Conservation (phyloP, 148 eudicot species). For the Fagopyrum tataricum region DNA sequence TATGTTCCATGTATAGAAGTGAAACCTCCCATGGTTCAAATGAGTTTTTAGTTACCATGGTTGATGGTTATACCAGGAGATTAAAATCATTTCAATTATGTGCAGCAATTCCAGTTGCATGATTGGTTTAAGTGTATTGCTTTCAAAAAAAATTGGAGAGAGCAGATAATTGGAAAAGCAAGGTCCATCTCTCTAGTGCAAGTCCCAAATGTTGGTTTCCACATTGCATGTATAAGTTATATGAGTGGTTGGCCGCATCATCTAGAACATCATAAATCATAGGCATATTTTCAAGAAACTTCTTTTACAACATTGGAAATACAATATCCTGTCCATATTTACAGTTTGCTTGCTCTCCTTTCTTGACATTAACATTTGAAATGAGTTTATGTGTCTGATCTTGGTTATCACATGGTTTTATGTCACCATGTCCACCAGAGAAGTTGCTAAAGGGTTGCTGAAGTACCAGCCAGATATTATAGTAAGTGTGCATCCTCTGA, state of each 20-base stretch:
- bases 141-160: not conserved
- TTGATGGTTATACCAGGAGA: not conserved
- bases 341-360: not conserved
- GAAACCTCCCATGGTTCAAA: not conserved
- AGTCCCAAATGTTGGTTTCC: not conserved
- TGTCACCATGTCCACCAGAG: slow-evolving; percentile 36
- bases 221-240: not conserved
- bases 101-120: not conserved
- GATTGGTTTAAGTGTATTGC: not conserved
- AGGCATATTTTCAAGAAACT: not conserved
- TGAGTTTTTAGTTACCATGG: not conserved
- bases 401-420: not conserved
- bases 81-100: not conserved
- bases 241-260: not conserved
- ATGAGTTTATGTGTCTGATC: not conserved
- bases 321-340: not conserved
- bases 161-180: not conserved
- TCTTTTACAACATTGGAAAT: not conserved
- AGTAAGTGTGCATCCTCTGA: slow-evolving; percentile 93
- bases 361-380: not conserved
- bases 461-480: slow-evolving; percentile 96
- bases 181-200: not conserved
- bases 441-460: slow-evolving; percentile 93
- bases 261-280: not conserved
- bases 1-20: slow-evolving; percentile 1